These are phyloP conservation scores for Globisporangium alternatum DNA, from an alignment of 352 stramenopile genomes.

Conservation along the genomic window DNA sequence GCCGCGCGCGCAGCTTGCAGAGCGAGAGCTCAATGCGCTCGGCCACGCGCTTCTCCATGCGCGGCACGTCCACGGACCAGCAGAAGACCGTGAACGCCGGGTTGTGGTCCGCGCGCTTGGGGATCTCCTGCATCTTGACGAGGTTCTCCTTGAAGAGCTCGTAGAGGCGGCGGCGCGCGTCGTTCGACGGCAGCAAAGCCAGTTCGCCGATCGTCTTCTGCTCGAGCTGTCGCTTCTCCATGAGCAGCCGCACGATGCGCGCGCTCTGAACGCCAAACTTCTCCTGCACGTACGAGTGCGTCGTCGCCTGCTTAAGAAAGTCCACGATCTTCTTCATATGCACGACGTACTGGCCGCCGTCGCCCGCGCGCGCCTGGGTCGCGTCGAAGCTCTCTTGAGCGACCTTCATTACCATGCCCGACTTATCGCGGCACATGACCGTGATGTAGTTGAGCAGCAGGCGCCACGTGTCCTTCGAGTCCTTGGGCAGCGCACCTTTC, in stretches of 20 bases:
- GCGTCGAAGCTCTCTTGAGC: constrained; percentile 67
- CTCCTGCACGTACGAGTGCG: constrained; percentile 78
- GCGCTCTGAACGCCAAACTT: constrained; percentile 79
- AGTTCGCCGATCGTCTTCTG: constrained; percentile 85
- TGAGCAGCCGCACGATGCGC: constrained; percentile 81
- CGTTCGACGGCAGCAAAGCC: constrained; percentile 78
- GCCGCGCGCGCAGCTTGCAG: constrained; percentile 61
- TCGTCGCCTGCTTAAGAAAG: constrained; percentile 74
- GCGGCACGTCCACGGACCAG: constrained; percentile 76
- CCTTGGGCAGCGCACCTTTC: constrained; percentile 64
- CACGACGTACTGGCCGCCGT: constrained; percentile 86
- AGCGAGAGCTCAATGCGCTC: constrained; percentile 71
- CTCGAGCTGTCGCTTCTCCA: constrained; percentile 85
- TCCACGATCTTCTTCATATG: constrained; percentile 89
- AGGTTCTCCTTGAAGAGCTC: constrained; percentile 75
- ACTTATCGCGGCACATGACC: constrained; percentile 89
- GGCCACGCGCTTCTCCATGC: constrained; percentile 59
- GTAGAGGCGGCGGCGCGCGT: constrained; percentile 78
- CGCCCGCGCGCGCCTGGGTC: constrained; percentile 49
- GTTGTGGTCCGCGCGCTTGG: constrained; percentile 86
- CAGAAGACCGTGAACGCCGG: constrained; percentile 86
- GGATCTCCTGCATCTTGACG: constrained; percentile 83
- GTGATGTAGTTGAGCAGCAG: constrained; percentile 87
- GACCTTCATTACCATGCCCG: constrained; percentile 85
- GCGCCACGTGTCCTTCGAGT: constrained; percentile 80